Evolutionary conservation across 768 basidiomycete genomes (phyloP), one percentile per base, ranked within the genome.

Genomic region (Gelatoporia subvermispora): DNA sequence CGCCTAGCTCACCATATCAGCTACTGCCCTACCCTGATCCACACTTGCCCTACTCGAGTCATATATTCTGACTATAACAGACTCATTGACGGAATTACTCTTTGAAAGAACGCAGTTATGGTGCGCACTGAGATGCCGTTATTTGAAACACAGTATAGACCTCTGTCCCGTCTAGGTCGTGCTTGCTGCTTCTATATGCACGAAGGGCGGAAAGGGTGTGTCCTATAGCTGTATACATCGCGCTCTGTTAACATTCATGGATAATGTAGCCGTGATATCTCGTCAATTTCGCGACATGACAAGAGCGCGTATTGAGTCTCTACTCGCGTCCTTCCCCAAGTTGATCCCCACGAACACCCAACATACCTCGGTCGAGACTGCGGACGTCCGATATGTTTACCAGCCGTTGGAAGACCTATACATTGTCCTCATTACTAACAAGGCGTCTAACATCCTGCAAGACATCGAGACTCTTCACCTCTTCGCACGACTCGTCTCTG

Each of bases 391-490:
- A 58, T 97, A 93, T 64, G 93, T 97, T 53, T 97, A 95, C 67
- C 93, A 96, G 61, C 93, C 93, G 0, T 79, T 97, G 40, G 93
- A 96, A 67, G 93, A 97, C 65, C 82, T 98, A 21, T 98, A 97
- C 69, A 95, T 98, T 51, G 77, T 98, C 56, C 78, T 98, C 55
- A 94, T 98, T 69, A 98, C 95, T 47, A 98, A 97, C 72, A 97
- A 96, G 67, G 90, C 92, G 8, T 93, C 90, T n/a, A 99, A 99
- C 62, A 98, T 98, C 60, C 73, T 99, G 35, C 96, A 96, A 72
- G 96, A 98, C 66, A 95, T 98, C 55, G 89, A 96, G 50, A 99
- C 95, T 0, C 76, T 99, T 0, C 91, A 94, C 57, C 85, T 99
- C 34, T 87, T 96, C 59, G 86, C 94, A 1, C 85, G 95, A 28